A percentile compares a stretch with the other conserved stretches of the same genome.
Conservation (phyloP, 208 protist genomes). For the Sergeia podlipaevii region DNA sequence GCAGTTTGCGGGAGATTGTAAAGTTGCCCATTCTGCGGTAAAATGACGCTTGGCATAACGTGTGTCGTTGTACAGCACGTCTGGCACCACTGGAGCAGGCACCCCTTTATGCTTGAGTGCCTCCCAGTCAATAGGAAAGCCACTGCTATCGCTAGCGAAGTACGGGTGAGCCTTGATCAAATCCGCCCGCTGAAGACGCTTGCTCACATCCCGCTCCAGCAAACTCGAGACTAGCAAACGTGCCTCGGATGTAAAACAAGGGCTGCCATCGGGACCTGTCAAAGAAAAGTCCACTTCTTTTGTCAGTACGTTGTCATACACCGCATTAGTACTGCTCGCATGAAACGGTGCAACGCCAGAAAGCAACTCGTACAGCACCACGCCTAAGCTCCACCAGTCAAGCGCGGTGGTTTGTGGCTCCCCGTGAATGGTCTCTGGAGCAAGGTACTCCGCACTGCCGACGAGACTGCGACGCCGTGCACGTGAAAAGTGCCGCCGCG, state of each 20-base stretch:
- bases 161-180: slow-evolving; percentile 64
- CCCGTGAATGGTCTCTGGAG: slow-evolving; percentile 90
- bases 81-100: slow-evolving; percentile 43
- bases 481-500: slow-evolving; percentile 62
- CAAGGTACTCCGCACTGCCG: slow-evolving; percentile 86
- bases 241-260: slow-evolving; percentile 51
- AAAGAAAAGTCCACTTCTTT: slow-evolving; percentile 35
- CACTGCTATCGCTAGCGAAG: slow-evolving; percentile 52
- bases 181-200: slow-evolving; percentile 31
- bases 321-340: slow-evolving; percentile 75
- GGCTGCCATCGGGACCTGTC: not conserved
- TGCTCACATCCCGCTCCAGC: slow-evolving; percentile 39
- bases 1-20: slow-evolving; percentile 31
- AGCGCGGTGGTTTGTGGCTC: slow-evolving; percentile 91
- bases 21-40: slow-evolving; percentile 73
- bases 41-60: slow-evolving; percentile 76
- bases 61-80: slow-evolving; percentile 46
- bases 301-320: slow-evolving; percentile 74
- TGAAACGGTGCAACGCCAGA: slow-evolving; percentile 90
- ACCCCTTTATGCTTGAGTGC: slow-evolving; percentile 36
- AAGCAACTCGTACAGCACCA: slow-evolving; percentile 95
- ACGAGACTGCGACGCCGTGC: slow-evolving; percentile 81
- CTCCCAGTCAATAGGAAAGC: slow-evolving; percentile 79
- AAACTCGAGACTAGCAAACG: slow-evolving; percentile 53
- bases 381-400: slow-evolving; percentile 97